phyloP scores from a whole-genome alignment of 2,329 filamentous ascomycete genomes.

The Xylaria multiplex region DNA sequence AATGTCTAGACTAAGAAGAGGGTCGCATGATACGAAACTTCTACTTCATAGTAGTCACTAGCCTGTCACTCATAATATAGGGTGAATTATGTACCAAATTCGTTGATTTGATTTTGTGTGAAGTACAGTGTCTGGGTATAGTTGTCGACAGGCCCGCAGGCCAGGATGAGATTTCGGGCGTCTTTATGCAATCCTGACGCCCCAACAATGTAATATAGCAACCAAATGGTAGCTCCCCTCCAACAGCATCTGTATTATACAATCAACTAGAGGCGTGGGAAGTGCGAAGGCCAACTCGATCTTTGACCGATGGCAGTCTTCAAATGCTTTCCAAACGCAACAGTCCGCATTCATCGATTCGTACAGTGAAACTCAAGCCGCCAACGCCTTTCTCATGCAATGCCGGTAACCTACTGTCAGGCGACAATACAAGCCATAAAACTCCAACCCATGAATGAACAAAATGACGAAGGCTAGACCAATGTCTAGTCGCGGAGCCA shows the following conservation, averaged over 20 bases:
- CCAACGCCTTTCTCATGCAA: conserved; percentile 36
- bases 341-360: conserved; percentile 16
- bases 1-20: not conserved
- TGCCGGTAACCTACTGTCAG: conserved; percentile 28
- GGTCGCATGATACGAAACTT: not conserved
- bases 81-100: not conserved
- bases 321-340: conserved; percentile 24
- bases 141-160: conserved; percentile 16
- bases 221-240: conserved; percentile 11
- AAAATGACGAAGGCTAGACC: conserved; percentile 3
- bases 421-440: conserved; percentile 31
- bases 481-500: conserved; percentile 85
- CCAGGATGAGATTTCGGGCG: conserved; percentile 8
- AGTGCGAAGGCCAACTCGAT: conserved; percentile 10
- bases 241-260: conserved; percentile 21
- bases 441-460: conserved; percentile 29
- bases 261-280: conserved; percentile 20
- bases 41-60: not conserved
- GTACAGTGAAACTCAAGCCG: conserved; percentile 26
- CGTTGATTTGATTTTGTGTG: conserved; percentile 13
- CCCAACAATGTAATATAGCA: conserved; percentile 7
- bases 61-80: not conserved
- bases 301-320: conserved; percentile 8
- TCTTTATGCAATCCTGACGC: conserved; percentile 20
- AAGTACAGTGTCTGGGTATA: conserved; percentile 30